Base-by-base conservation (phyloP, 192 early-diverging fungal genomes). In the Entrophospora sp. region DNA sequence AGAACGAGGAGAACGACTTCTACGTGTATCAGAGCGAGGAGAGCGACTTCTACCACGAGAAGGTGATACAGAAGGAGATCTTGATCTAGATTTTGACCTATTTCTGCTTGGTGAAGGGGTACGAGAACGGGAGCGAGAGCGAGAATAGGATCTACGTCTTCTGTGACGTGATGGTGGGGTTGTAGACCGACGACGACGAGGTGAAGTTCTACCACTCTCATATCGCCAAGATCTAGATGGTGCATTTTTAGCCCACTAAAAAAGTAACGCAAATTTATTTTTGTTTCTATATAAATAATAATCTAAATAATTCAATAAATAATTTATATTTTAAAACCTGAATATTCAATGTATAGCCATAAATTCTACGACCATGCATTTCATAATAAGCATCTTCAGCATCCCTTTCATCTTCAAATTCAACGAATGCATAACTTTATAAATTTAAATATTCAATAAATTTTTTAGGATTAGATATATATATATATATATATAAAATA, bases 381-480 rank as follows among this genome's bases (percentile, higher is more conserved):
- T 91, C 91, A 69, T 93, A 80, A 64, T 85, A 93, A n/a, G 95
- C 94, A 71, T 96, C 94, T 24, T 85, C 89, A 24, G 92, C 91
- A 71, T 98, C 95, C 45, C 89, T 80, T 64, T 81, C 75, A 71
- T 96, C 90, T 68, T 94, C 92, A 74, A 88, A 96, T 80, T 97
- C 95, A 43, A 96, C 87, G 83, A 96, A 97, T 13, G 95, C 94
- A 81, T 89, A 96, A 45, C 90, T 93, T 70, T 36, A n/a, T n/a
- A n/a, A n/a, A n/a, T n/a, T n/a, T n/a, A n/a, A n/a, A 44, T 53
- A 64, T 43, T 31, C 16, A 48, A 61, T 64, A 70, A 25, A 42
- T 28, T 52, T 32, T 18, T 12, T 9, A 14, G 27, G 13, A 40
- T 46, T 6, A 64, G 38, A 59, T 32, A 22, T 32, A 5, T 13